Percentiles rank a stretch among this genome's conserved stretches.
Evolutionary conservation across 164 flowering plant genomes (phyloP).

Genomic region (Vitis rupestris): DNA sequence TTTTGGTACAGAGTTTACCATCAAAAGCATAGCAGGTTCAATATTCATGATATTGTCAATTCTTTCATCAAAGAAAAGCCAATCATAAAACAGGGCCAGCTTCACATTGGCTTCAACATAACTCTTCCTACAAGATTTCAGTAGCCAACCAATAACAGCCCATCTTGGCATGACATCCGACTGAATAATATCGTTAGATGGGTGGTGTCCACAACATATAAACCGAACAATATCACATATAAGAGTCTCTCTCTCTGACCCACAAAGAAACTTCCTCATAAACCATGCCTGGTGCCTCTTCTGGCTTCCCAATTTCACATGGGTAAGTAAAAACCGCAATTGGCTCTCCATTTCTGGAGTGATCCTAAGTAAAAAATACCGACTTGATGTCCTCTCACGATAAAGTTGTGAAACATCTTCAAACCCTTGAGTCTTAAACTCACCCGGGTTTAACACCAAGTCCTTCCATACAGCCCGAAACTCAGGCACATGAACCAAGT

Average conservation of each 20-base stretch:
- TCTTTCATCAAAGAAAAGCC: slow-evolving; percentile 85
- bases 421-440: slow-evolving; percentile 51
- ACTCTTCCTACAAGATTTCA: slow-evolving; percentile 56
- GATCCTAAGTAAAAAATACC: slow-evolving; percentile 65
- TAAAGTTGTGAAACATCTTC: slow-evolving; percentile 62
- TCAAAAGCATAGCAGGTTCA: slow-evolving; percentile 82
- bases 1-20: slow-evolving; percentile 68
- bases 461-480: slow-evolving; percentile 70
- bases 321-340: slow-evolving; percentile 71
- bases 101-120: slow-evolving; percentile 63
- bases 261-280: slow-evolving; percentile 56
- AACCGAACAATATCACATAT: slow-evolving; percentile 77
- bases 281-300: slow-evolving; percentile 82
- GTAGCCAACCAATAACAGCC: slow-evolving; percentile 93
- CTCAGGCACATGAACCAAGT: slow-evolving; percentile 66
- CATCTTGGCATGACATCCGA: slow-evolving; percentile 83
- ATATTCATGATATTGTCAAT: slow-evolving; percentile 80
- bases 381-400: slow-evolving; percentile 52
- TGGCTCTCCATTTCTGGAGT: slow-evolving; percentile 86
- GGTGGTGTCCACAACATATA: slow-evolving; percentile 88
- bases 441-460: slow-evolving; percentile 48
- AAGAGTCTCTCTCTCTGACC: slow-evolving; percentile 54
- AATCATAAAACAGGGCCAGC: slow-evolving; percentile 88
- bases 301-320: slow-evolving; percentile 78
- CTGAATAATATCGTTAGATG: slow-evolving; percentile 72